Percentiles rank a stretch among this genome's conserved stretches.
Conservation (phyloP, 176 grass and related monocot species). For the Miscanthus lutarioriparius region DNA sequence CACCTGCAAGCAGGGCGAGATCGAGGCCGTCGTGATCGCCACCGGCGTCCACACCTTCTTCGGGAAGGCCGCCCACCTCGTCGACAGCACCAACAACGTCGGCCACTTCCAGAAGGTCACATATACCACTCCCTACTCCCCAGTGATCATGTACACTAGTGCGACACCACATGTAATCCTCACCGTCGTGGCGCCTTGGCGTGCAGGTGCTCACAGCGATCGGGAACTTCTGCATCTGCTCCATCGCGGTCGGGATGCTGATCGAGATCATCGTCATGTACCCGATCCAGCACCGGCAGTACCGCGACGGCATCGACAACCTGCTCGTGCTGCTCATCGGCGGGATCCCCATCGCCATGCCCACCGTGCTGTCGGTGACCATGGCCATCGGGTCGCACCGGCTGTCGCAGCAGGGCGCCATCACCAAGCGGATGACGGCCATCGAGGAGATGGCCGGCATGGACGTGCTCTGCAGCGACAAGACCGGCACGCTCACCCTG, state of each 20-base stretch:
- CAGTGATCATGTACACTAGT: too few species aligned
- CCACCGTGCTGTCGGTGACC: conserved; percentile 79
- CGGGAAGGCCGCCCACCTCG: conserved; percentile 94
- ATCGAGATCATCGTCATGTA: conserved; percentile 84
- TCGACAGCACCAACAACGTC: conserved; percentile 89
- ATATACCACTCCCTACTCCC: too few species aligned
- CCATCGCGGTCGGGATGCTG: conserved; percentile 52
- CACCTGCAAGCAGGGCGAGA: conserved; percentile 96
- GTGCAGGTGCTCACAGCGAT: conserved; percentile 63
- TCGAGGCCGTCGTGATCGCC: conserved; percentile 76
- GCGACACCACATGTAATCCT: too few species aligned
- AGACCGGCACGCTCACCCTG: conserved; percentile 91
- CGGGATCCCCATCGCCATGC: conserved; percentile 93
- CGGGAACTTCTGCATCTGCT: conserved; percentile 86
- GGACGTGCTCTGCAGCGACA: conserved; percentile 97
- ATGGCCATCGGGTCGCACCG: conserved; percentile 89
- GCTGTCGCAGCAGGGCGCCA: conserved; percentile 75
- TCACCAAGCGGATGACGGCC: conserved; percentile 94
- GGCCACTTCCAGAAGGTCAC: conserved; percentile 88
- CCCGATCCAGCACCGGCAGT: conserved; percentile 61
- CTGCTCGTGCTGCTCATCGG: conserved; percentile 87
- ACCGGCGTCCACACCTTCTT: conserved; percentile 94
- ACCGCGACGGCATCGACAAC: conserved; percentile 83
- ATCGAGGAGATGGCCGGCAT: conserved; percentile 99
- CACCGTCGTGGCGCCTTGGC: too few species aligned